Conservation (phyloP, 2,329 filamentous ascomycete species). For the Talaromyces sp. region DNA sequence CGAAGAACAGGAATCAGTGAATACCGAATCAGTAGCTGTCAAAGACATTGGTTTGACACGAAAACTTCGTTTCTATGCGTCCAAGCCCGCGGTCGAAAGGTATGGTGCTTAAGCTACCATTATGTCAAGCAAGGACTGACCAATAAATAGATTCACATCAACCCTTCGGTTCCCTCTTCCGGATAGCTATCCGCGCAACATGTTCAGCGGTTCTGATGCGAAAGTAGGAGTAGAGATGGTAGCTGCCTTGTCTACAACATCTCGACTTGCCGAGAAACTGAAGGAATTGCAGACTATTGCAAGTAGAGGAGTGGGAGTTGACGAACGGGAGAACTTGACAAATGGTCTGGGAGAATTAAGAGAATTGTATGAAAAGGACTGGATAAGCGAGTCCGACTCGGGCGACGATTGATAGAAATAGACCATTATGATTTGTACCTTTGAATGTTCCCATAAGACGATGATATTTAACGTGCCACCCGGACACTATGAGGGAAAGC, state of each 20-base stretch:
- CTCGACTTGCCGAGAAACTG: slow-evolving; percentile 66
- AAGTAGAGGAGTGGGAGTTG: slow-evolving; percentile 60
- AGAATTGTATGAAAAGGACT: slow-evolving; percentile 85
- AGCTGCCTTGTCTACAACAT: slow-evolving; percentile 68
- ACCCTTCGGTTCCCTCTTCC: slow-evolving; percentile 69
- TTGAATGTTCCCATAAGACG: not conserved
- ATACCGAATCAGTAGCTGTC: slow-evolving; percentile 17
- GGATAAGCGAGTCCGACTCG: slow-evolving; percentile 63
- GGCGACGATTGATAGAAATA: slow-evolving; percentile 37
- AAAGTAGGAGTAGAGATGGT: slow-evolving; percentile 46
- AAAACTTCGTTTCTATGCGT: slow-evolving; percentile 33
- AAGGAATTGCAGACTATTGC: slow-evolving; percentile 64
- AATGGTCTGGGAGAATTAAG: slow-evolving; percentile 79
- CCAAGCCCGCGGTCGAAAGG: slow-evolving; percentile 35
- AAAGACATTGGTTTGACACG: slow-evolving; percentile 29
- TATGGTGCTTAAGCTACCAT: slow-evolving; percentile 17
- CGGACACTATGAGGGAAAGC: not conserved
- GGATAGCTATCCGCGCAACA: slow-evolving; percentile 73
- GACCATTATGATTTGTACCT: too few species aligned
- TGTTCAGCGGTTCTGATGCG: slow-evolving; percentile 56
- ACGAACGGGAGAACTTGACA: slow-evolving; percentile 78
- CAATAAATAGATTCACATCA: slow-evolving; percentile 31
- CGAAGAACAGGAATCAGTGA: slow-evolving; percentile 18
- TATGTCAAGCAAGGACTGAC: not conserved
- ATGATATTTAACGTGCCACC: not conserved